Base-by-base conservation (phyloP, 75 land plant species). In the Cryptomeria japonica region DNA sequence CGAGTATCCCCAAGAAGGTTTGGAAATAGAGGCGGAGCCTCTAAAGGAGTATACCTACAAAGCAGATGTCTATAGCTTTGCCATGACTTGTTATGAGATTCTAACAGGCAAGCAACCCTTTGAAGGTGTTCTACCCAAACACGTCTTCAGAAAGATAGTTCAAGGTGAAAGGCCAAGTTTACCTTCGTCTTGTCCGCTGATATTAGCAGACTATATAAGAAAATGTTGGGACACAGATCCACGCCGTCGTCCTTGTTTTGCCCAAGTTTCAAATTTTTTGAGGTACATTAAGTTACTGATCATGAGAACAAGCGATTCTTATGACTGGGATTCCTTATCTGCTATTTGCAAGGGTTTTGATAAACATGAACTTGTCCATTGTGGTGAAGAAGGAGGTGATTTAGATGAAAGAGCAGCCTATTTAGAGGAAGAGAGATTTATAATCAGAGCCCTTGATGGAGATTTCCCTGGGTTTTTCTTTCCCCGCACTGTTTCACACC, bases 161-260 rank as follows among this genome's bases (percentile, higher is more conserved):
- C 75, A n/a, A 70, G 75, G 75, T 2, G 32, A 2, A 70, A 70
- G 75, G 75, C 75, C 75, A 9, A 70, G 32, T n/a, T 70, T 70
- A 34, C 75, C 75, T 22, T 28, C 32, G 0, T 70, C 10, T 4
- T 70, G 75, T 70, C 75, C 75, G 32, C 28, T n/a, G n/a, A 34
- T 15, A 51, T 53, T 89, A 18, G 25, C 89, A 38, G 72, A 88
- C 68, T 89, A 83, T 12, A 83, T 89, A 64, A 41, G 58, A 28
- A 88, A 70, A 76, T 89, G 89, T 18, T 89, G 90, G 90, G 78
- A 88, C 51, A 49, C 77, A 16, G 89, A 88, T 51, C 83, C 89
- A 7, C 84, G 58, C 18, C 32, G 73, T 38, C 89, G 90, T 15
- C 90, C 90, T 32, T 42, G 41, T 53, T 87, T 88, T 84, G 36